A percentile compares a stretch with the other conserved stretches of the same genome.
Conservation (phyloP, 371 early-diverging fungal genomes). For the Mortierella sp. region DNA sequence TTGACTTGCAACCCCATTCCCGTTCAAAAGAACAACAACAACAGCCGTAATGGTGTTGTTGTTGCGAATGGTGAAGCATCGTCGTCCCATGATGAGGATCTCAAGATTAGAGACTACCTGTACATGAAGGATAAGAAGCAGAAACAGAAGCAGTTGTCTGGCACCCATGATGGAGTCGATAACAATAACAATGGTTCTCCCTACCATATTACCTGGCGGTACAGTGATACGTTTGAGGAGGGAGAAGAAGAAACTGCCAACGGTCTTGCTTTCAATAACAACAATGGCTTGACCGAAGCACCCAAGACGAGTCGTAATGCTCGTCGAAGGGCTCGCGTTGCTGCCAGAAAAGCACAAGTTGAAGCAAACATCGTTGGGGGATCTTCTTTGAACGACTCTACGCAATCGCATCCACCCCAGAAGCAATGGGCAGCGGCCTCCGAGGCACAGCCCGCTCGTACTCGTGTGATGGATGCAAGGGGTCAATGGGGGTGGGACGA, state of each 20-base stretch:
- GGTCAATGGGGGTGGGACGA: not conserved
- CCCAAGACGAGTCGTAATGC: not conserved
- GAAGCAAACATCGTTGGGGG: not conserved
- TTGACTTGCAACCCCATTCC: no score
- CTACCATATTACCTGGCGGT: not conserved
- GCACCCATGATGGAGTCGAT: no score
- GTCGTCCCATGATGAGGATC: not conserved
- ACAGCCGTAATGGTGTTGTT: not conserved
- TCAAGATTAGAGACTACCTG: not conserved
- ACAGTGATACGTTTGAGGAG: not conserved
- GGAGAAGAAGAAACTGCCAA: not conserved
- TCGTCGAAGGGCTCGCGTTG: not conserved
- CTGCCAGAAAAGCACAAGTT: constrained; percentile 5
- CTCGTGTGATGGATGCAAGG: not conserved
- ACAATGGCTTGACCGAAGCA: not conserved
- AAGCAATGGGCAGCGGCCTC: not conserved
- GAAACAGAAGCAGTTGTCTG: no score
- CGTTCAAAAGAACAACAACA: not conserved
- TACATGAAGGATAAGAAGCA: not conserved
- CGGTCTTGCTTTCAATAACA: not conserved
- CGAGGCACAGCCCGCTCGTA: not conserved
- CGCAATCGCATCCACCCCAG: not conserved
- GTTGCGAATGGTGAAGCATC: not conserved
- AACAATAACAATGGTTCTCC: not conserved
- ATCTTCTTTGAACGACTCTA: not conserved